A percentile compares a stretch with the other conserved stretches of the same genome.
Conservation (phyloP, 2,329 filamentous ascomycete genomes). For the Cyclaneusma minus region DNA sequence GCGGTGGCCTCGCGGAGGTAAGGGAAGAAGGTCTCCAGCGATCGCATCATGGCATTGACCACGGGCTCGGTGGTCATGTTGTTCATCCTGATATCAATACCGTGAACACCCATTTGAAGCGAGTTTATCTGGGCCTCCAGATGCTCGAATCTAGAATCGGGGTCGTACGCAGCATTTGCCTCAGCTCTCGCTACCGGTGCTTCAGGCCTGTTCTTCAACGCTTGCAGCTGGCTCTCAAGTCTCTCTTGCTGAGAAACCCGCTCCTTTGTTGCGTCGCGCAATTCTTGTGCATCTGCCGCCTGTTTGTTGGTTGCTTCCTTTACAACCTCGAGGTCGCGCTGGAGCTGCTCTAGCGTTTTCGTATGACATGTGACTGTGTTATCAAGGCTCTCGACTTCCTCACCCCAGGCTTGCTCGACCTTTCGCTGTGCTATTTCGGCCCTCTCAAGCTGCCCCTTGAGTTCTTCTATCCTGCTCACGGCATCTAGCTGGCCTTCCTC, state of each 20-base stretch:
- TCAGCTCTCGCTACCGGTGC: neutral
- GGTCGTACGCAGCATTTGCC: conserved; percentile 1
- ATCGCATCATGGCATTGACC: conserved; percentile 17
- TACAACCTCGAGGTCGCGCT: too few relatives aligned
- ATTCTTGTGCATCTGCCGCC: too few relatives aligned
- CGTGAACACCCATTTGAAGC: conserved; percentile 2
- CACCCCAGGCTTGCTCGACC: too few relatives aligned
- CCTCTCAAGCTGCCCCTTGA: too few relatives aligned
- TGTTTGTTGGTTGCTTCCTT: too few relatives aligned
- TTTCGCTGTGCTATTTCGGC: too few relatives aligned
- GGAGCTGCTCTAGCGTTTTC: too few relatives aligned
- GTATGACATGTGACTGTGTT: too few relatives aligned
- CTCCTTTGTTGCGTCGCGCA: neutral
- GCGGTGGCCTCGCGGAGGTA: conserved; percentile 3
- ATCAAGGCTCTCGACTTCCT: too few relatives aligned
- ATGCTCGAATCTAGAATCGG: neutral
- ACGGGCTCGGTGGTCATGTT: conserved; percentile 19
- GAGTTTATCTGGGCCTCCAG: conserved; percentile 1
- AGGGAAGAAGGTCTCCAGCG: conserved; percentile 3
- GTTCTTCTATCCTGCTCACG: too few relatives aligned
- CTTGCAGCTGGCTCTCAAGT: neutral
- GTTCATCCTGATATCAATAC: conserved; percentile 9
- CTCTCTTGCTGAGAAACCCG: neutral
- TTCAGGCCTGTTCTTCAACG: too few relatives aligned
- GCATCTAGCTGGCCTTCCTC: too few relatives aligned